These are phyloP conservation scores for Aspergillus ustus DNA, from an alignment of 2,329 filamentous ascomycete genomes.

Conservation along the genomic window DNA sequence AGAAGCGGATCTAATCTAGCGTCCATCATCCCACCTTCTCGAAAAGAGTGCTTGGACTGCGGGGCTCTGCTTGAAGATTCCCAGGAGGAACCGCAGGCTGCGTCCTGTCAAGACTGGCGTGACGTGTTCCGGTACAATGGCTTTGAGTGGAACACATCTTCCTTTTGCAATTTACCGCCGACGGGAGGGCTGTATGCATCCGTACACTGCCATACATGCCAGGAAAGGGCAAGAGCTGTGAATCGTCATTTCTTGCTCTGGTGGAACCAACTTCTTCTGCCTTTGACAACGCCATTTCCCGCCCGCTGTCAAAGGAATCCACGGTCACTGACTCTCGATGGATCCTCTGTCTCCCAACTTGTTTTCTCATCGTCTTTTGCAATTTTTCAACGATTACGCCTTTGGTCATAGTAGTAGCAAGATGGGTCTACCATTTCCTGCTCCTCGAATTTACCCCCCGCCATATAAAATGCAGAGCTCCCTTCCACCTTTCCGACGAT, in stretches of 20 bases:
- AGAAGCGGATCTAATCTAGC: slow-evolving; percentile 29
- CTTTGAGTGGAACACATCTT: slow-evolving; percentile 1
- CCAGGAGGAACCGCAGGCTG: background rate
- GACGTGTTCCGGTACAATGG: slow-evolving; percentile 14
- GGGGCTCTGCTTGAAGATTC: slow-evolving; percentile 9
- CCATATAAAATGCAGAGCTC: slow-evolving; percentile 21
- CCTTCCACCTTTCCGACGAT: slow-evolving; percentile 18
- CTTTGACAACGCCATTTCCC: slow-evolving; percentile 18
- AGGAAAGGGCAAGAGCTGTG: slow-evolving; percentile 8
- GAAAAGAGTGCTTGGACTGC: slow-evolving; percentile 6
- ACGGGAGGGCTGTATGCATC: background rate
- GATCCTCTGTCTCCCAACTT: slow-evolving; percentile 18
- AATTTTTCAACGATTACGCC: slow-evolving; percentile 1
- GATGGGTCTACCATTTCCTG: slow-evolving; percentile 15
- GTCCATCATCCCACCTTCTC: slow-evolving; percentile 22
- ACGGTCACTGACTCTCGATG: slow-evolving; percentile 7
- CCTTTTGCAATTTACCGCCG: background rate
- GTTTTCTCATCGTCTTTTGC: slow-evolving; percentile 12
- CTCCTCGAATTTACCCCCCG: slow-evolving; percentile 12
- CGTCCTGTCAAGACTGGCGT: background rate
- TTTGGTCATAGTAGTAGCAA: background rate
- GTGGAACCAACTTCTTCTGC: slow-evolving; percentile 23
- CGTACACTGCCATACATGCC: background rate
- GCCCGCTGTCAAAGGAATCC: slow-evolving; percentile 25
- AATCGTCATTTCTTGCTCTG: slow-evolving; percentile 13